These are phyloP conservation scores for Wickerhamiella brachini DNA, from an alignment of 805 yeast species.

Conservation along the genomic window DNA sequence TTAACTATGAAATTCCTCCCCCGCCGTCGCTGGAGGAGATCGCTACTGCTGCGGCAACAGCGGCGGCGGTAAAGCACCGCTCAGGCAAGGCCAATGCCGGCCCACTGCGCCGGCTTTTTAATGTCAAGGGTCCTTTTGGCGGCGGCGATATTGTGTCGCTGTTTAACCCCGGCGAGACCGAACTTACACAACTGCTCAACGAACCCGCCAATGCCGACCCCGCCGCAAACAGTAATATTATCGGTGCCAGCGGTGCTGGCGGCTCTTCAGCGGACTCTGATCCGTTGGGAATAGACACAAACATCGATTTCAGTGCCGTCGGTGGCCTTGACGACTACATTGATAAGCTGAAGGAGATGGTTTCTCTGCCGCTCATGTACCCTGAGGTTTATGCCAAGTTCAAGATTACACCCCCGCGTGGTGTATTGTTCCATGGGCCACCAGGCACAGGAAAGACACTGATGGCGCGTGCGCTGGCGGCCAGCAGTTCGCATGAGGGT, in stretches of 20 bases:
- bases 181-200: slow-evolving; percentile 6
- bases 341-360: slow-evolving; percentile 92
- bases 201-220: slow-evolving; percentile 35
- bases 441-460: slow-evolving; percentile 98
- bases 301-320: slow-evolving; percentile 67
- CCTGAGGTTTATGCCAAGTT: slow-evolving; percentile 89
- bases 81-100: neutral
- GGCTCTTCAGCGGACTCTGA: slow-evolving; percentile 29
- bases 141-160: slow-evolving; percentile 84
- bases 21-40: slow-evolving; percentile 18
- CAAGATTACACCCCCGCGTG: slow-evolving; percentile 89
- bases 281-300: slow-evolving; percentile 82
- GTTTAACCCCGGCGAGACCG: slow-evolving; percentile 26
- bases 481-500: slow-evolving; percentile 76
- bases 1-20: slow-evolving; percentile 17
- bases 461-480: slow-evolving; percentile 95
- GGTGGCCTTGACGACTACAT: slow-evolving; percentile 91
- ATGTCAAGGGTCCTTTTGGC: slow-evolving; percentile 96
- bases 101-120: slow-evolving; percentile 54
- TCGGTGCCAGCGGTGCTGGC: slow-evolving; percentile 1
- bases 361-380: slow-evolving; percentile 77
- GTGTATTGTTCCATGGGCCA: slow-evolving; percentile 95
- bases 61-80: neutral
- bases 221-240: neutral
- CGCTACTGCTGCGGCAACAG: slow-evolving; percentile 4